A percentile compares a stretch with the other conserved stretches of the same genome.
These are phyloP conservation scores for Fusarium nisikadoi DNA, from an alignment of 2,329 filamentous ascomycete genomes.

Conservation along the genomic window DNA sequence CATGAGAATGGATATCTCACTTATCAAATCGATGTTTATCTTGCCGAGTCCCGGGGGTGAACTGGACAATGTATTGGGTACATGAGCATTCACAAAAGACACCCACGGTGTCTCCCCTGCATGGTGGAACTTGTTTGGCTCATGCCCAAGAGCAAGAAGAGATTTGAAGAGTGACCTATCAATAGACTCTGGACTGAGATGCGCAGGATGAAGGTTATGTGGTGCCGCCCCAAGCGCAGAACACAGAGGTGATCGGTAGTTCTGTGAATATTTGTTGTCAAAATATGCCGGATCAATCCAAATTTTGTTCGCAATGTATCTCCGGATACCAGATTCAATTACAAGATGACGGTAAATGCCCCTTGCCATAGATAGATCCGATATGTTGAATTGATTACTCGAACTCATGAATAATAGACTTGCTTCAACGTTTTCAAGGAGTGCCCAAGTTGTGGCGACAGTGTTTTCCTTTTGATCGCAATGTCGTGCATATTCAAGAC, in stretches of 20 bases:
- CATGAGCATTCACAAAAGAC: not conserved
- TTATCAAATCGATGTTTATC: not conserved
- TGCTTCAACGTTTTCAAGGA: not conserved
- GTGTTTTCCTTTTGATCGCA: not conserved
- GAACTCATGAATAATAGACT: not conserved
- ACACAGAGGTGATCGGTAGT: not conserved
- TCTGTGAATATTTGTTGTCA: not conserved
- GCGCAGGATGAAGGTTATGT: not conserved
- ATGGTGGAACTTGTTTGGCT: not conserved
- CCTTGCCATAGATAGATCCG: not conserved
- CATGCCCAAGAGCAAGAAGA: not conserved
- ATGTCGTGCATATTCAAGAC: not conserved
- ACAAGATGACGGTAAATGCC: conserved; percentile 7
- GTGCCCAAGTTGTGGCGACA: not conserved
- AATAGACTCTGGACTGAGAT: not conserved
- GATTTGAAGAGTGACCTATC: not conserved
- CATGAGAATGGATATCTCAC: not conserved
- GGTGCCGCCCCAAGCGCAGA: not conserved
- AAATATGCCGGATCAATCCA: not conserved
- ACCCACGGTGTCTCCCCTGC: not conserved
- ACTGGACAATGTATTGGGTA: not conserved
- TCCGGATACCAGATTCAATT: not conserved
- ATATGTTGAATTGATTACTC: not conserved
- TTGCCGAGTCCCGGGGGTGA: not conserved
- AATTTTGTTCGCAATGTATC: not conserved